Base-by-base conservation (phyloP, 2,329 filamentous ascomycete genomes). In the Talaromyces sp. region DNA sequence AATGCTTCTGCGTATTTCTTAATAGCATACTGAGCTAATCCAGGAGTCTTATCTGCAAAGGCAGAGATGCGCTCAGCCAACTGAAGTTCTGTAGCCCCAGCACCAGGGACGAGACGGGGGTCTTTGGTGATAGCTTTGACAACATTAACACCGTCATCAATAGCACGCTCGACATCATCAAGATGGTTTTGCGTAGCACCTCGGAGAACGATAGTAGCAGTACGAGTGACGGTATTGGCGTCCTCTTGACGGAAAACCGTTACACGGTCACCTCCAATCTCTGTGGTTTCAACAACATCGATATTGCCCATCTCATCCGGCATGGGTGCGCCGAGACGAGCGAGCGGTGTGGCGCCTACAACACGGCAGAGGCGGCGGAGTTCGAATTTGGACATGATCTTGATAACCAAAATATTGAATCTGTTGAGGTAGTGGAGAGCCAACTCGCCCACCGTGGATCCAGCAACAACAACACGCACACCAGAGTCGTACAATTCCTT, bases 231-330 rank as follows among this genome's bases (percentile, higher is more conserved):
- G 73, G 97, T 92, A 75, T 92, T 89, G 64, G 74, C 70, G 29
- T 80, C 80, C 79, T 99, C 95, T 84, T 99, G 95, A 74, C 96
- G 87, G 87, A 99, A 99, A 66, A 99, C 94, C 49, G 95, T 99
- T 66, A 99, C 96, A 68, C 95, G 91, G 83, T 99, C 95, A 72
- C 95, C 95, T 69, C 95, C 95, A 77, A 99, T 98, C 81, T 99
- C 95, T 53, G 96, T 86, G 1, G 96, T 98, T 85, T 99, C 95
- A 36, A 99, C 95, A 65, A 99, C 80, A 77, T 99, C 95, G 69
- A 99, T 88, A 72, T 82, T 90, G 70, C 95, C 95, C 93, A 97
- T 98, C 85, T 99, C 95, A 72, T 99, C 95, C n/a, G 96, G 95
- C 95, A 99, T 99, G 53, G 95, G 95, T 17, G 96, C 95, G 69